phyloP scores from a whole-genome alignment of 1,139 yeast genomes.

The Scheffersomyces cryptocercus region DNA sequence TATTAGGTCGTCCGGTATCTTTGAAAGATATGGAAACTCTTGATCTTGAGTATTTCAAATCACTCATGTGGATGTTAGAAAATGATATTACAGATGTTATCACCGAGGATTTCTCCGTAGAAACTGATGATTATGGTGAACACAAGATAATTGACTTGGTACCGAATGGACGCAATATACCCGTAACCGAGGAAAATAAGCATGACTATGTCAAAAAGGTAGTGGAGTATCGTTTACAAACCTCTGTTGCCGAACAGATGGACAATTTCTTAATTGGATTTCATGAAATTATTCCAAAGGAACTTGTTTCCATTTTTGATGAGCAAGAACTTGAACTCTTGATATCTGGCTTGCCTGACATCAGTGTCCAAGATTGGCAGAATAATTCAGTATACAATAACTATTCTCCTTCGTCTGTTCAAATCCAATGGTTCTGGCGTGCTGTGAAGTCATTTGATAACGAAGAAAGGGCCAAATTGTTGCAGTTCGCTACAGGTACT shows the following conservation, averaged over 20 bases:
- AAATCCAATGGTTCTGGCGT: constrained; percentile 97
- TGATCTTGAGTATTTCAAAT: constrained; percentile 90
- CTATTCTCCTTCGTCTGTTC: constrained; percentile 82
- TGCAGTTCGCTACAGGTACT: constrained; percentile 97
- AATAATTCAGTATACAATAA: constrained; percentile 80
- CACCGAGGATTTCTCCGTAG: constrained; percentile 94
- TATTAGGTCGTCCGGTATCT: constrained; percentile 78
- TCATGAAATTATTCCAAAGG: constrained; percentile 89
- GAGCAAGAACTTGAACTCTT: constrained; percentile 93
- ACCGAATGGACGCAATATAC: constrained; percentile 78
- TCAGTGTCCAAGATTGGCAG: constrained; percentile 95
- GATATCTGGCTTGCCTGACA: constrained; percentile 94
- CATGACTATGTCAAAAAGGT: constrained; percentile 84
- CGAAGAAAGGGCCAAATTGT: constrained; percentile 89
- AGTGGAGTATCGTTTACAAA: constrained; percentile 82
- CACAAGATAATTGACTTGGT: constrained; percentile 76
- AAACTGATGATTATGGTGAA: constrained; percentile 93
- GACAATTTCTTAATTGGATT: constrained; percentile 84
- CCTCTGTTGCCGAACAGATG: constrained; percentile 86
- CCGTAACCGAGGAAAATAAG: constrained; percentile 90
- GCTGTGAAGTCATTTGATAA: constrained; percentile 93
- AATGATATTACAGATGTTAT: constrained; percentile 95
- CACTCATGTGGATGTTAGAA: constrained; percentile 93
- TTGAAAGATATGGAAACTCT: constrained; percentile 93
- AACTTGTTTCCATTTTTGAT: constrained; percentile 82